Conservation (phyloP, 192 early-diverging fungal genomes). For the Podila horticola region DNA sequence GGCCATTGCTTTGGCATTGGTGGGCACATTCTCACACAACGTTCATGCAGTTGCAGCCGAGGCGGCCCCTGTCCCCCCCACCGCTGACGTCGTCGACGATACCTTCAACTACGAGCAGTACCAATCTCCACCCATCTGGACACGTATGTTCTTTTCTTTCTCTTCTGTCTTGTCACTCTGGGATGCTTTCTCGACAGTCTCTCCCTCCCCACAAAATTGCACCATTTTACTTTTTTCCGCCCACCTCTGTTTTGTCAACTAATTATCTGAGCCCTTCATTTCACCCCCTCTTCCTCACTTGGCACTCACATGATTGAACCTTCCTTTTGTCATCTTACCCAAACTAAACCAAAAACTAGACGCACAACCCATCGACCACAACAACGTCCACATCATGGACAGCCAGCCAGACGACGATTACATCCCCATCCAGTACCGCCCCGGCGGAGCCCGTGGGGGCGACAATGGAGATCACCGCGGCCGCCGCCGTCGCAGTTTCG, state of each 20-base stretch:
- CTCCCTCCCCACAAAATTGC: background rate
- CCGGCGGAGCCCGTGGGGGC: conserved; percentile 31
- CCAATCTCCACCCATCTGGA: conserved; percentile 45
- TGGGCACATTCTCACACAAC: background rate
- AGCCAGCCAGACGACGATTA: background rate
- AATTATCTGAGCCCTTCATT: background rate
- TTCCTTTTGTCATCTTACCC: background rate
- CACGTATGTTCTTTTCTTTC: conserved; percentile 12
- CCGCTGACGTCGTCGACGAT: background rate
- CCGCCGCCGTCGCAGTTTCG: conserved; percentile 9
- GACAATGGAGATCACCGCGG: background rate
- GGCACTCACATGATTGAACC: background rate
- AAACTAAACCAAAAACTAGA: background rate
- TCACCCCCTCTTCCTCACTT: background rate
- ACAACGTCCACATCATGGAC: background rate
- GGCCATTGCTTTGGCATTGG: background rate
- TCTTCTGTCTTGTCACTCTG: background rate
- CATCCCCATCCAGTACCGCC: conserved; percentile 10
- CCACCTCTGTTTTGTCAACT: background rate
- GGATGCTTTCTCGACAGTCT: no score
- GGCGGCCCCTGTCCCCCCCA: background rate
- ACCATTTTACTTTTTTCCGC: background rate
- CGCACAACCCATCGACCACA: conserved; percentile 13
- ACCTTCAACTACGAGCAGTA: conserved; percentile 8
- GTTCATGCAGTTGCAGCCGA: background rate